Evolutionary conservation across 2,329 filamentous ascomycete genomes (phyloP), one percentile per base, ranked within the genome.

Genomic region (Cladophialophora bantiana): DNA sequence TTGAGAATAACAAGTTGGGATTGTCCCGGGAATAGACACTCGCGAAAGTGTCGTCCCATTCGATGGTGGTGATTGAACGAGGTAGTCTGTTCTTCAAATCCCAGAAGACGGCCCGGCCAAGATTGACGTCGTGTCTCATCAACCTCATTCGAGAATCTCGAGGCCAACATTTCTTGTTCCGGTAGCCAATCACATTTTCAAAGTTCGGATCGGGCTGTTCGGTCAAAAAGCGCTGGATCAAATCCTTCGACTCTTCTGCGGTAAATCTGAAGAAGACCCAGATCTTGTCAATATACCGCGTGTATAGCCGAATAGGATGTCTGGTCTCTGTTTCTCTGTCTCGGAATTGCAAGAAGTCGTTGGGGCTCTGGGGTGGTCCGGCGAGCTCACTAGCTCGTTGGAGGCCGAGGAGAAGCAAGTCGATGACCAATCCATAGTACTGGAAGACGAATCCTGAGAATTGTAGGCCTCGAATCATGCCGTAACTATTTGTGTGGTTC

Each of bases 161-260:
- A 50, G 95, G 96, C 95, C 95, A 99, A 80, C 96, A 99, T 78
- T 98, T 99, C 84, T 99, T 99, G 81, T 96, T 99, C 83, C 92
- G 94, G 80, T 98, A 99, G 0, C 95, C 95, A 73, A 99, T 98
- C 50, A 99, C 95, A 71, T 99, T 99, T 78, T 99, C 95, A 72
- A 99, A 99, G 77, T 99, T 99, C 1, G 95, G 95, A 78, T 99
- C 96, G 0, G 95, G 95, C 76, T 99, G 94, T 77, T 99, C 96
- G 0, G 96, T 99, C 72, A 99, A 84, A 85, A 98, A 99, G 9
- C 95, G 90, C 78, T 99, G 95, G 66, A 99, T 99, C 55, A 99
- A 84, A 74, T 99, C 95, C 68, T 95, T 86, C 2, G 94, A 97
- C 76, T 99, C 95, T 54, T 99, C 95, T 0, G 94, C 94, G 3